A percentile compares a stretch with the other conserved stretches of the same genome.
Conservation (phyloP, 2,329 filamentous ascomycete genomes). For the Sphaerulina vaccinii region DNA sequence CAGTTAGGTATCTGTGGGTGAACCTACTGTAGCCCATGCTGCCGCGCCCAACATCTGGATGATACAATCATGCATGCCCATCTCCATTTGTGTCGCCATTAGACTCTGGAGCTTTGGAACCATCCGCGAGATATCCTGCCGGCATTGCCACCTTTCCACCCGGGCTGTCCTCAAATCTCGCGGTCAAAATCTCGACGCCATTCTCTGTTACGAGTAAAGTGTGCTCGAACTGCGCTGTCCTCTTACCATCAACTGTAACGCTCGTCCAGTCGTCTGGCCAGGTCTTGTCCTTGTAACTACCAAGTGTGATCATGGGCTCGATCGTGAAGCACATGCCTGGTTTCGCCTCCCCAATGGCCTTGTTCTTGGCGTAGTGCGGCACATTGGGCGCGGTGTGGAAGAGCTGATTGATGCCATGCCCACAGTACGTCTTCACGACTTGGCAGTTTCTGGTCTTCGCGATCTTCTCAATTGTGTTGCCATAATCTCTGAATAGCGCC, state of each 20-base stretch:
- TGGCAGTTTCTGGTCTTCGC: conserved; percentile 83
- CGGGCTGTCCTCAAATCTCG: conserved; percentile 68
- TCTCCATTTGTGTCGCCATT: conserved; percentile 13
- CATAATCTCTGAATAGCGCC: conserved; percentile 86
- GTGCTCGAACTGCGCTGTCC: conserved; percentile 92
- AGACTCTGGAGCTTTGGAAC: conserved; percentile 16
- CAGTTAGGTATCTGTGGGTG: no score
- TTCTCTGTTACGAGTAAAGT: conserved; percentile 80
- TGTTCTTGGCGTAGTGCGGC: conserved; percentile 97
- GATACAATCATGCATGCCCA: conserved; percentile 8
- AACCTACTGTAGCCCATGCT: no score
- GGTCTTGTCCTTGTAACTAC: conserved; percentile 86
- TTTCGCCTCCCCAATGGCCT: conserved; percentile 90
- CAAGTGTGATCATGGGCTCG: conserved; percentile 95
- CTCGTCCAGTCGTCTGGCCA: conserved; percentile 99
- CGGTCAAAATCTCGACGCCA: conserved; percentile 78
- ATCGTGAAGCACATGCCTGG: conserved; percentile 99
- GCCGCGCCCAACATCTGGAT: no score
- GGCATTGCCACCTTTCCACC: conserved; percentile 55
- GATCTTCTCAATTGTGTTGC: conserved; percentile 92
- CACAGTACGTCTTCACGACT: conserved; percentile 93
- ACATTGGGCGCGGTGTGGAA: conserved; percentile 95
- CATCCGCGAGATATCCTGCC: conserved; percentile 20
- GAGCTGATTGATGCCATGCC: conserved; percentile 88
- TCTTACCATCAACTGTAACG: conserved; percentile 82